Conservation (phyloP, 2,329 filamentous ascomycete genomes). For the Proliferodiscus dingleyae region DNA sequence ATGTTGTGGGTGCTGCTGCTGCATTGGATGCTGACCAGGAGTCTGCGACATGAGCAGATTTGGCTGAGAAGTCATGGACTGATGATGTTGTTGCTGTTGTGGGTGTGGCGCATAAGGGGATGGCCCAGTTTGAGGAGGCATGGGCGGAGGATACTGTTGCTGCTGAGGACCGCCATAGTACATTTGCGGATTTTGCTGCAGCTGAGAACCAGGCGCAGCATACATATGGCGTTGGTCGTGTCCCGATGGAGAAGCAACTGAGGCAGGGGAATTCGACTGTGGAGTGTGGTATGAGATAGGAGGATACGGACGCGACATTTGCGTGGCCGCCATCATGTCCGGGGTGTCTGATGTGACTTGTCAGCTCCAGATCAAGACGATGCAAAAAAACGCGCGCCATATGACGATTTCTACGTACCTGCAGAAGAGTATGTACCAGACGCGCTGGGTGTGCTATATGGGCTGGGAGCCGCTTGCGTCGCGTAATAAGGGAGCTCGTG, state of each 20-base stretch:
- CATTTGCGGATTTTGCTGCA: slow-evolving; percentile 75
- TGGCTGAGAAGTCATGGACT: slow-evolving; percentile 59
- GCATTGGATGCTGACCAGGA: slow-evolving; percentile 52
- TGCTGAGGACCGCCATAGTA: slow-evolving; percentile 56
- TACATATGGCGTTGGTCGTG: slow-evolving; percentile 92
- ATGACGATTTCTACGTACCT: slow-evolving; percentile 48
- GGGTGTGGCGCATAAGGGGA: slow-evolving; percentile 59
- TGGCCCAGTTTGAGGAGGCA: slow-evolving; percentile 57
- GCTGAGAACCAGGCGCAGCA: slow-evolving; percentile 70
- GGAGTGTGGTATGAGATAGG: slow-evolving; percentile 89
- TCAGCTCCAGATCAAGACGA: slow-evolving; percentile 9
- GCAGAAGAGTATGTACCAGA: slow-evolving; percentile 82
- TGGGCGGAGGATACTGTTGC: slow-evolving; percentile 56
- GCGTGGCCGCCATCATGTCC: slow-evolving; percentile 63
- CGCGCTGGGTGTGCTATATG: slow-evolving; percentile 78
- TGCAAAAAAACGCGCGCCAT: slow-evolving; percentile 12
- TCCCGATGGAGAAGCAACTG: slow-evolving; percentile 80
- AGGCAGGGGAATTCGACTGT: slow-evolving; percentile 90
- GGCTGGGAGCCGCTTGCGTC: slow-evolving; percentile 60
- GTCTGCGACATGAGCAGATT: slow-evolving; percentile 63
- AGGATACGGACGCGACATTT: slow-evolving; percentile 72
- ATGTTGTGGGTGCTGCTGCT: slow-evolving; percentile 53
- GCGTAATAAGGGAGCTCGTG: slow-evolving; percentile 75
- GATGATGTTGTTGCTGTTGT: slow-evolving; percentile 44
- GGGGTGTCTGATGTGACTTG: slow-evolving; percentile 44